Conservation (phyloP, 78 protist genomes). For the Dictyostelium purpureum region DNA sequence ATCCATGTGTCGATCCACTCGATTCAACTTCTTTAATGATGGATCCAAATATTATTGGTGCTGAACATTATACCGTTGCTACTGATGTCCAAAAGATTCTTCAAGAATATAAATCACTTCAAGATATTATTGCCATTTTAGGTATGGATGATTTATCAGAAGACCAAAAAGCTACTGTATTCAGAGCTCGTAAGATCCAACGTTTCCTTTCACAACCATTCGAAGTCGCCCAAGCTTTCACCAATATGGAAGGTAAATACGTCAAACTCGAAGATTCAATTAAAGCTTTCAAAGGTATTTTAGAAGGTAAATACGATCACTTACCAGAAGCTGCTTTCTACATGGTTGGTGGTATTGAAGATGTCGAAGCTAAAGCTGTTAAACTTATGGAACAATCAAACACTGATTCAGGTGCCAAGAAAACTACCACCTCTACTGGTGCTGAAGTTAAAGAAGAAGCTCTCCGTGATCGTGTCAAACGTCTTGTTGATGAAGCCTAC, state of each 20-base stretch:
- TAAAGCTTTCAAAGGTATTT: conserved; percentile 90
- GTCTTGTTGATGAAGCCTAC: conserved; percentile 75
- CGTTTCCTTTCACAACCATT: conserved; percentile 99
- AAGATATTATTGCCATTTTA: conserved; percentile 99
- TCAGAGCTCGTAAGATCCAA: conserved; percentile 98
- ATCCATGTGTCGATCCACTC: conserved; percentile 99
- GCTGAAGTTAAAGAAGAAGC: conserved; percentile 21
- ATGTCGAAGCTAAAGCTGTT: conserved; percentile 91
- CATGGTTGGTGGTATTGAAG: conserved; percentile 97
- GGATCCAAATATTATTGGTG: conserved; percentile 96
- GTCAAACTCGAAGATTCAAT: conserved; percentile 93
- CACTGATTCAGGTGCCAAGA: conserved; percentile 15
- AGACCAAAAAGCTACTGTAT: conserved; percentile 97
- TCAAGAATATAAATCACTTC: conserved; percentile 98
- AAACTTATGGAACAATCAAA: conserved; percentile 76
- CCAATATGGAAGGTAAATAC: conserved; percentile 95
- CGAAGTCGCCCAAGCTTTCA: conserved; percentile 98
- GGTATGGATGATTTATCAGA: conserved; percentile 99
- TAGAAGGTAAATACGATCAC: conserved; percentile 95
- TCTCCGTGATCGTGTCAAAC: conserved; percentile 15
- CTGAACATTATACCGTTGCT: conserved; percentile 95
- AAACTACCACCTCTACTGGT: background rate
- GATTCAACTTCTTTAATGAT: conserved; percentile 98
- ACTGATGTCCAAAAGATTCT: conserved; percentile 94
- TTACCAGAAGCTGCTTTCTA: conserved; percentile 98